Conservation (phyloP, 768 basidiomycete species). For the Kwoniella sp. region DNA sequence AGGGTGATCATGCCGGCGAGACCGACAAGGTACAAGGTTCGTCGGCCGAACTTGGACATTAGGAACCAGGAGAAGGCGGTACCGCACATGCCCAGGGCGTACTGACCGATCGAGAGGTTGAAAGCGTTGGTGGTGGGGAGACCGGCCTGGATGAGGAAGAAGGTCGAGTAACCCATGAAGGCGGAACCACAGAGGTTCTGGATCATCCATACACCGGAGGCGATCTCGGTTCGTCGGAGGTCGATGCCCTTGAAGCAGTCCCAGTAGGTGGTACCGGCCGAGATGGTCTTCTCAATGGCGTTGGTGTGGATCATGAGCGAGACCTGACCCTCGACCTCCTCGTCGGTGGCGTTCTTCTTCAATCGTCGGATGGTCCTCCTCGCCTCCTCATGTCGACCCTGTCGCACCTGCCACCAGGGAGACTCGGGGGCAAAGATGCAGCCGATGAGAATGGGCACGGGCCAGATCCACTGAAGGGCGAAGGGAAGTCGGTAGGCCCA, state of each 20-base stretch:
- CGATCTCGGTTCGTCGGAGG: slow-evolving; percentile 54
- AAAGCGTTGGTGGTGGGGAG: slow-evolving; percentile 24
- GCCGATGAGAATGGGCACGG: slow-evolving; percentile 32
- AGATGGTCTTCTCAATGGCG: slow-evolving; percentile 45
- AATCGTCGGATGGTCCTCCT: slow-evolving; percentile 15
- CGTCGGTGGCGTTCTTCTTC: slow-evolving; percentile 26
- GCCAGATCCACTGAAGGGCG: slow-evolving; percentile 40
- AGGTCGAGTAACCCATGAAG: slow-evolving; percentile 34
- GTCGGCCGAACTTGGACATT: slow-evolving; percentile 46
- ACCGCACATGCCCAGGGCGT: slow-evolving; percentile 34
- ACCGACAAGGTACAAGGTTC: slow-evolving; percentile 50
- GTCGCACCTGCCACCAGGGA: slow-evolving; percentile 43
- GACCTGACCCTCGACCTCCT: slow-evolving; percentile 37
- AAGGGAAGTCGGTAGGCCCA: slow-evolving; percentile 40
- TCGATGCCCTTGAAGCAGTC: slow-evolving; percentile 52
- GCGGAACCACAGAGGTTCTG: slow-evolving; percentile 37
- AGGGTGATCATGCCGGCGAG: slow-evolving; percentile 38
- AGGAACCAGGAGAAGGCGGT: slow-evolving; percentile 37
- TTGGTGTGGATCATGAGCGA: slow-evolving; percentile 51
- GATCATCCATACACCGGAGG: slow-evolving; percentile 36
- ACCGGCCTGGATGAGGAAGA: slow-evolving; percentile 43
- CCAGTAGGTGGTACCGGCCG: slow-evolving; percentile 45
- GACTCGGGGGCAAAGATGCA: slow-evolving; percentile 42
- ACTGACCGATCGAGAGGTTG: slow-evolving; percentile 35
- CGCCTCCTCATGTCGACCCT: slow-evolving; percentile 27